These are phyloP conservation scores for Albugo candida DNA, from an alignment of 352 stramenopile species.

Conservation along the genomic window DNA sequence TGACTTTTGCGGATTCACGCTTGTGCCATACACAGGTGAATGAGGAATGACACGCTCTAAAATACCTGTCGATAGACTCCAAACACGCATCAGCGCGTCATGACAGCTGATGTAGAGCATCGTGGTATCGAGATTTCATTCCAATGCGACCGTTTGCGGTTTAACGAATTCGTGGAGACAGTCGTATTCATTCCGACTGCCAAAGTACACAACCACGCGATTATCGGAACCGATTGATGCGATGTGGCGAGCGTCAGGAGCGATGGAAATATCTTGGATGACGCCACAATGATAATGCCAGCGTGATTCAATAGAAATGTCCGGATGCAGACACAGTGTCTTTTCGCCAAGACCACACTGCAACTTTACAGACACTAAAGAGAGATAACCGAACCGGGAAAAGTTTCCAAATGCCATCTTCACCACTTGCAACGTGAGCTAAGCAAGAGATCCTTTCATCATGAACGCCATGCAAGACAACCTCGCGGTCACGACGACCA, in stretches of 20 bases:
- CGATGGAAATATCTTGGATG: background rate
- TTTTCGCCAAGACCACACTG: too few relatives aligned
- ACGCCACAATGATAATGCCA: background rate
- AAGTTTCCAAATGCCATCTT: too few relatives aligned
- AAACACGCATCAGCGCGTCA: conserved; percentile 61
- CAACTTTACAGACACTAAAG: too few relatives aligned
- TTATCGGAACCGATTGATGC: background rate
- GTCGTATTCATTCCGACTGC: background rate
- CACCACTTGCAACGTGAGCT: too few relatives aligned
- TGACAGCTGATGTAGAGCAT: conserved; percentile 46
- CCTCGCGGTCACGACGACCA: too few relatives aligned
- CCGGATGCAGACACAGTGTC: too few relatives aligned
- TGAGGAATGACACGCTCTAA: conserved; percentile 14
- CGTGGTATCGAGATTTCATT: conserved; percentile 42
- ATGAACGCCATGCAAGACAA: too few relatives aligned
- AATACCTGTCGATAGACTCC: conserved; percentile 55
- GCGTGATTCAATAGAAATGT: too few relatives aligned
- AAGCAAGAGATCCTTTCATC: too few relatives aligned
- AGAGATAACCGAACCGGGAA: too few relatives aligned
- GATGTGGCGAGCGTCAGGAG: conserved; percentile 2
- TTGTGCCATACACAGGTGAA: background rate
- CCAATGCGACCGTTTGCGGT: conserved; percentile 4
- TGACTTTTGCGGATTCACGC: background rate
- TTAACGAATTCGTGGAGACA: background rate
- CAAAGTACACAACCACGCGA: conserved; percentile 2